phyloP scores from a whole-genome alignment of 768 basidiomycete genomes.

The Chalciporus sphaerocephalus region DNA sequence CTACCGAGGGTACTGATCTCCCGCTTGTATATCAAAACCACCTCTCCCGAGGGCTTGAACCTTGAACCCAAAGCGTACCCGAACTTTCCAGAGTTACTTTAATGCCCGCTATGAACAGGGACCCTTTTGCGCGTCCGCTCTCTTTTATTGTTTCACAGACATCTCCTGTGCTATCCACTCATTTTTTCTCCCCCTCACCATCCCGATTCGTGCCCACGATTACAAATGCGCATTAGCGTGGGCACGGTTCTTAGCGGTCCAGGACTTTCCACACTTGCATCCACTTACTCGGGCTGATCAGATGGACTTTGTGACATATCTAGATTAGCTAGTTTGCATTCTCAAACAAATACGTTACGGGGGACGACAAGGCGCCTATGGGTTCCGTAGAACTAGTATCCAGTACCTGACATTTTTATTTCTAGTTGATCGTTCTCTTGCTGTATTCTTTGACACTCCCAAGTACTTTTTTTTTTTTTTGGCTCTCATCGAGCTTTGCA shows the following conservation, averaged over 20 bases:
- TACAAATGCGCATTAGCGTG: too few relatives aligned
- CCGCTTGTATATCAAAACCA: not conserved
- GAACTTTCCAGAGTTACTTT: not conserved
- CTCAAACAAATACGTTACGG: conserved; percentile 2
- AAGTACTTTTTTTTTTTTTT: too few relatives aligned
- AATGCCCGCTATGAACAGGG: conserved; percentile 19
- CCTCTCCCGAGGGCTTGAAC: too few relatives aligned
- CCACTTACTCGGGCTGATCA: not conserved
- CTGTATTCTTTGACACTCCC: not conserved
- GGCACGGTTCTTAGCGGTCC: conserved; percentile 9
- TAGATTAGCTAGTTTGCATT: not conserved
- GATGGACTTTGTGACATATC: not conserved
- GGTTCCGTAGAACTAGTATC: conserved; percentile 4
- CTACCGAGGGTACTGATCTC: conserved; percentile 18
- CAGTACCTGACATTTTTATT: conserved; percentile 1
- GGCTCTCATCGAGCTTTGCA: too few relatives aligned
- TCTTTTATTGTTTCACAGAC: not conserved
- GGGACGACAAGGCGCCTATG: conserved; percentile 1
- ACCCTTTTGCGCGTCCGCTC: not conserved
- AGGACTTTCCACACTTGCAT: conserved; percentile 4
- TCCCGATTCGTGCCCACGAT: conserved; percentile 5
- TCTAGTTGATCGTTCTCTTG: conserved; percentile 1
- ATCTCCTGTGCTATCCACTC: conserved; percentile 11
- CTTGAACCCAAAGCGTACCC: not conserved
- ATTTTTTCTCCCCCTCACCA: conserved; percentile 3